These are phyloP conservation scores for Protomyces arabidopsidicola DNA, from an alignment of 1,139 yeast species.

Conservation along the genomic window DNA sequence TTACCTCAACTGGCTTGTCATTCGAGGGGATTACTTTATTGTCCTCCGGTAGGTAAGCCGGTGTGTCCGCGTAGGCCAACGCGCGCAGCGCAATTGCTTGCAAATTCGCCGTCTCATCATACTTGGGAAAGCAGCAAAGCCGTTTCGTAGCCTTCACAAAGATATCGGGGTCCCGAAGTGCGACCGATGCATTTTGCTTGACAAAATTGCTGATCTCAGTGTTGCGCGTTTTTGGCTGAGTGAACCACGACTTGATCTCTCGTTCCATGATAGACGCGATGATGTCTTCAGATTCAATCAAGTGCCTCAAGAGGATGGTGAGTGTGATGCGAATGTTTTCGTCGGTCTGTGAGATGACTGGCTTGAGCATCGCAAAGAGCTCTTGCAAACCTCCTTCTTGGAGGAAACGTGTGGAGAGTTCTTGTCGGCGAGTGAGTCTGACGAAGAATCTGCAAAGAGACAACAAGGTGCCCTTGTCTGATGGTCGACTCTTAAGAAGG, in stretches of 20 bases:
- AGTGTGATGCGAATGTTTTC: slow-evolving; percentile 39
- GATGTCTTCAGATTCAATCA: slow-evolving; percentile 59
- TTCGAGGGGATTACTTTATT: not conserved
- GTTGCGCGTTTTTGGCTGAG: slow-evolving; percentile 32
- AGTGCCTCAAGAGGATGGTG: slow-evolving; percentile 55
- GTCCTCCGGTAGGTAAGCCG: not conserved
- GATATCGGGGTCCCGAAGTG: slow-evolving; percentile 54
- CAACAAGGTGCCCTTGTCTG: slow-evolving; percentile 13
- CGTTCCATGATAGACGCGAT: slow-evolving; percentile 48
- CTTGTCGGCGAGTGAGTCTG: slow-evolving; percentile 49
- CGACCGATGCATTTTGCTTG: slow-evolving; percentile 53
- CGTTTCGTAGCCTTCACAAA: slow-evolving; percentile 55
- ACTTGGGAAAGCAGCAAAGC: slow-evolving; percentile 40
- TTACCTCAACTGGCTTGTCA: not conserved
- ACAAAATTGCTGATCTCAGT: slow-evolving; percentile 51
- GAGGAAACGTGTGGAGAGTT: slow-evolving; percentile 44
- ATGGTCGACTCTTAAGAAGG: not conserved
- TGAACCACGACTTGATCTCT: slow-evolving; percentile 41
- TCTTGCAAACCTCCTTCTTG: slow-evolving; percentile 44
- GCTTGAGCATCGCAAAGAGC: slow-evolving; percentile 38
- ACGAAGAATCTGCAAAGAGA: slow-evolving; percentile 54
- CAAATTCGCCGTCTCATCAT: slow-evolving; percentile 33
- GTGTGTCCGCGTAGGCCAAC: not conserved
- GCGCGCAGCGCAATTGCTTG: slow-evolving; percentile 39
- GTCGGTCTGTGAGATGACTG: slow-evolving; percentile 36